Conservation (phyloP, 768 basidiomycete species). For the Scleroderma bovista region DNA sequence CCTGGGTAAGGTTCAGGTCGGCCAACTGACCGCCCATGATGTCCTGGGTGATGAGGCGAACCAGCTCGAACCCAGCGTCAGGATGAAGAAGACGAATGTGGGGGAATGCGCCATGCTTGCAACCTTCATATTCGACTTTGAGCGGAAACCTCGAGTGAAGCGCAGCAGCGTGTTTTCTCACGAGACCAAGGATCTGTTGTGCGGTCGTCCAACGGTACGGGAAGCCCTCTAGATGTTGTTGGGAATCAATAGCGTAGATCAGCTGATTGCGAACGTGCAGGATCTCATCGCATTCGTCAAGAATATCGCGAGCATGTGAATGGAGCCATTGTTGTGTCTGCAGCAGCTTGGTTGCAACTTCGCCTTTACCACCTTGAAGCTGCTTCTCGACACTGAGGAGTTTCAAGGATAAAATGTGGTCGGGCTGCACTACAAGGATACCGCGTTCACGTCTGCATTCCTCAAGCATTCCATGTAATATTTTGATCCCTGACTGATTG, state of each 20-base stretch:
- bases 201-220: slow-evolving; percentile 39
- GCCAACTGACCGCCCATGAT: slow-evolving; percentile 14
- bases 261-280: slow-evolving; percentile 43
- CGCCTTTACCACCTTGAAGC: slow-evolving; percentile 2
- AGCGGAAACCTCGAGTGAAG: neutral
- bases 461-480: slow-evolving; percentile 29
- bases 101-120: slow-evolving; percentile 13
- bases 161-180: neutral
- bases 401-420: slow-evolving; percentile 48
- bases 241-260: slow-evolving; percentile 38
- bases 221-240: slow-evolving; percentile 31
- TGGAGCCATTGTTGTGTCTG: slow-evolving; percentile 23
- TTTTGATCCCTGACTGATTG: slow-evolving; percentile 7
- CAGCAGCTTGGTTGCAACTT: slow-evolving; percentile 17
- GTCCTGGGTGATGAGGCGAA: slow-evolving; percentile 9
- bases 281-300: slow-evolving; percentile 29
- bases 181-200: slow-evolving; percentile 33
- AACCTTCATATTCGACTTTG: slow-evolving; percentile 4
- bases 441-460: slow-evolving; percentile 37
- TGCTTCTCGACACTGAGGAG: slow-evolving; percentile 40
- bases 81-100: slow-evolving; percentile 17
- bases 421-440: slow-evolving; percentile 46
- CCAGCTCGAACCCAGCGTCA: slow-evolving; percentile 9
- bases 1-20: slow-evolving; percentile 12
- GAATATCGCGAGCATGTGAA: slow-evolving; percentile 19